Conservation (phyloP, 2,329 filamentous ascomycete genomes). For the Neofusicoccum ribis region DNA sequence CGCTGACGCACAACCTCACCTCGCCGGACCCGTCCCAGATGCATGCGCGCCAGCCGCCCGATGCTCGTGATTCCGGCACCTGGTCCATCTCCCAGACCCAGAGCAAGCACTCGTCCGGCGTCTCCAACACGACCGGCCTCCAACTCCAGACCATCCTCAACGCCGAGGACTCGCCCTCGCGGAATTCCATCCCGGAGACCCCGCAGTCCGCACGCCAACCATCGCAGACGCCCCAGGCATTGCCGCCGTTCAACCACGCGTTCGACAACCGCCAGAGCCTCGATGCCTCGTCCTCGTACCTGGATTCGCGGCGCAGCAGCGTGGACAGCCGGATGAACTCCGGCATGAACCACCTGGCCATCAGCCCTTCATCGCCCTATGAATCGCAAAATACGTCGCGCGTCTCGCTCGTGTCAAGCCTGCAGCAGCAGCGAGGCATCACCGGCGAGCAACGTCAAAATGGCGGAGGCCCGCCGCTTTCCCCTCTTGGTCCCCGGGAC, state of each 20-base stretch:
- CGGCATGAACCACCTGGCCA: constrained; percentile 67
- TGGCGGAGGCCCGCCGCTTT: constrained; percentile 44
- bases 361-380: constrained; percentile 69
- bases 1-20: constrained; percentile 36
- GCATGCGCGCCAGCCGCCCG: constrained; percentile 34
- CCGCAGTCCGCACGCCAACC: constrained; percentile 40
- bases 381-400: constrained; percentile 76
- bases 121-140: constrained; percentile 48
- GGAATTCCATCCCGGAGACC: constrained; percentile 45
- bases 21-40: constrained; percentile 34
- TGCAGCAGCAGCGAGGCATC: constrained; percentile 61
- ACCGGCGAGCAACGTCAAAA: constrained; percentile 42
- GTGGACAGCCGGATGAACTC: constrained; percentile 78
- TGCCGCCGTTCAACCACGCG: constrained; percentile 60
- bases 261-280: constrained; percentile 51
- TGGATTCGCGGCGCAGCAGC: constrained; percentile 70
- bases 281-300: constrained; percentile 48
- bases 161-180: constrained; percentile 50
- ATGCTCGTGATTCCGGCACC: constrained; percentile 58
- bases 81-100: constrained; percentile 62
- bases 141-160: constrained; percentile 53
- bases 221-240: constrained; percentile 36
- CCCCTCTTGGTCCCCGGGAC: constrained; percentile 41
- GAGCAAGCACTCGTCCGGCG: constrained; percentile 48
- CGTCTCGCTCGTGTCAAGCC: constrained; percentile 69